Conservation (phyloP, 2,329 filamentous ascomycete genomes). For the Dactylellina cionopaga region DNA sequence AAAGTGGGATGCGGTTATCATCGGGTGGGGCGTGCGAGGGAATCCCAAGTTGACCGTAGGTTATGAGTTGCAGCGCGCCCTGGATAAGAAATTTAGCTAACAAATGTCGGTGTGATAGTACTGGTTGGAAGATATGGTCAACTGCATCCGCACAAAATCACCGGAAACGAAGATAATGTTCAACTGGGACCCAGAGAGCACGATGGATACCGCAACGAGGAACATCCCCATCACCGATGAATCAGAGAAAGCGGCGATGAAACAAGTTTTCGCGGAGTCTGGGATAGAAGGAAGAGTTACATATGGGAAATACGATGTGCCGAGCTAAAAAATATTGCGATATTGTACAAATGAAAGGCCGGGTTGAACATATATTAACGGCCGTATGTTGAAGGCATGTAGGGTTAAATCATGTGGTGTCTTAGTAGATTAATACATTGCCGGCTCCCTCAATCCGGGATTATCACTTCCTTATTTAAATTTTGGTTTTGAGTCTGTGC, state of each 20-base stretch:
- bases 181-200: slow-evolving; percentile 50
- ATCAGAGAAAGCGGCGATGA: slow-evolving; percentile 38
- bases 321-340: slow-evolving; percentile 3
- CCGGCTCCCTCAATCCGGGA: no score
- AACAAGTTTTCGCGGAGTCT: slow-evolving; percentile 27
- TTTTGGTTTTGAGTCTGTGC: neutral
- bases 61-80: neutral
- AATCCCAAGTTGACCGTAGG: slow-evolving; percentile 44
- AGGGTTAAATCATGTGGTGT: no score
- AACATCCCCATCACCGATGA: slow-evolving; percentile 38
- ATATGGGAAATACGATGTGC: slow-evolving; percentile 40
- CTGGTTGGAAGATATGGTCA: slow-evolving; percentile 51
- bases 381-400: no score
- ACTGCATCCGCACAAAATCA: slow-evolving; percentile 39
- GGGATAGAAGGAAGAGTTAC: slow-evolving; percentile 44
- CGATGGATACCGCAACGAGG: slow-evolving; percentile 37
- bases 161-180: slow-evolving; percentile 47
- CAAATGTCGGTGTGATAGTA: slow-evolving; percentile 3
- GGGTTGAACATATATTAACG: neutral
- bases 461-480: neutral
- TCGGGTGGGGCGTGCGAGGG: slow-evolving; percentile 48
- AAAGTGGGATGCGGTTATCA: slow-evolving; percentile 51
- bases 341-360: no score
- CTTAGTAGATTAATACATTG: no score
- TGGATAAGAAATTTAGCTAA: neutral